Conservation (phyloP, 169 alveolate genomes). For the Eimeria zaria region DNA sequence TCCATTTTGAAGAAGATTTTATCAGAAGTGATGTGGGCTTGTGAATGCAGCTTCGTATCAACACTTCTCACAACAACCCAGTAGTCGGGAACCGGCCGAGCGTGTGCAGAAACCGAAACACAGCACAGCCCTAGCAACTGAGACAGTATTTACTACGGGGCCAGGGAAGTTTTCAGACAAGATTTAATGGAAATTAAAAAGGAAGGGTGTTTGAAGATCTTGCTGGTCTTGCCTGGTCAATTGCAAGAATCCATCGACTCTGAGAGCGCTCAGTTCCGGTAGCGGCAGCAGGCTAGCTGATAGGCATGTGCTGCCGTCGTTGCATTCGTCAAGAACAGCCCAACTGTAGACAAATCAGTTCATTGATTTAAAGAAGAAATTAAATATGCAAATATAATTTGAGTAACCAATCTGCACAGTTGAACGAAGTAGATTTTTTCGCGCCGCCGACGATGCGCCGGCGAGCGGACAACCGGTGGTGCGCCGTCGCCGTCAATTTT, state of each 20-base stretch:
- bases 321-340: neutral
- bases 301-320: conserved; percentile 27
- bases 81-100: neutral
- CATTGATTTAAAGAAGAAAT: neutral
- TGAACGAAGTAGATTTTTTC: neutral
- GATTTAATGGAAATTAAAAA: conserved; percentile 7
- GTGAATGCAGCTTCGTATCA: neutral
- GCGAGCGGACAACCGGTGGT: neutral
- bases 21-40: neutral
- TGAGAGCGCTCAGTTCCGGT: conserved; percentile 34
- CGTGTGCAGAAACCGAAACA: conserved; percentile 2
- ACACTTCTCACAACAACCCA: neutral
- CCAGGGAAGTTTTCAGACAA: neutral
- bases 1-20: neutral
- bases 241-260: conserved; percentile 22
- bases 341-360: neutral
- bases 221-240: neutral
- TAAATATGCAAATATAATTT: neutral
- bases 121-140: neutral
- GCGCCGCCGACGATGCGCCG: neutral
- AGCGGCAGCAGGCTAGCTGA: conserved; percentile 75
- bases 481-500: neutral
- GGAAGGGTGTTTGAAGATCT: conserved; percentile 30
- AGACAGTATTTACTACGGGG: neutral
- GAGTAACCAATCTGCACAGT: neutral